Conservation (phyloP, 345 rosid species). For the Eucalyptus paniculata region DNA sequence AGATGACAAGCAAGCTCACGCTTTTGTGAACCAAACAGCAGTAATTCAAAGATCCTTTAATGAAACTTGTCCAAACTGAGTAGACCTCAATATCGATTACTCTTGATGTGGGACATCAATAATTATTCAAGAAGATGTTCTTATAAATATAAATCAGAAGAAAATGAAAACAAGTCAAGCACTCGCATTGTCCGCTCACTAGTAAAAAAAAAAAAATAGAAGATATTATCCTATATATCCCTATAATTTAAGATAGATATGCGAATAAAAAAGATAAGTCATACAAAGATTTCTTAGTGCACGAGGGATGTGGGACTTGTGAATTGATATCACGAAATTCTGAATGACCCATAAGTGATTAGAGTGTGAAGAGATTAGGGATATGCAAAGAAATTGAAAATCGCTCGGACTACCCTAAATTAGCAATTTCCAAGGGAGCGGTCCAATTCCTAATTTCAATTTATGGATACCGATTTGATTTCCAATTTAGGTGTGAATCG, state of each 20-base stretch:
- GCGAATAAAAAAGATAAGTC: background rate
- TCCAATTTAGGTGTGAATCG: fast-evolving
- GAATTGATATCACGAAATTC: no score
- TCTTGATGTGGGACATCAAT: background rate
- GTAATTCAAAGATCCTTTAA: background rate
- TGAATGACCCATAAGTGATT: no score
- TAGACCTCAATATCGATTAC: background rate
- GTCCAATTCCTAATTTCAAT: fast-evolving
- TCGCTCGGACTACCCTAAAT: fast-evolving
- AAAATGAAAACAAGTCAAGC: background rate
- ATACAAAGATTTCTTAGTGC: background rate
- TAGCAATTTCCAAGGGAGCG: no score
- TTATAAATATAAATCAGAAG: background rate
- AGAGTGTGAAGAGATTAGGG: no score
- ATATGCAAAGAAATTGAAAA: no score
- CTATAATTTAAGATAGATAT: background rate
- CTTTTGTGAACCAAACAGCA: background rate
- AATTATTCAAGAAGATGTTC: background rate
- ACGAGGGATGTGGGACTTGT: background rate
- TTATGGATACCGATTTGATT: no score
- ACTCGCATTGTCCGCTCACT: background rate
- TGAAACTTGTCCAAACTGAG: background rate
- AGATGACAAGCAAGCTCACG: background rate
- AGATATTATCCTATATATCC: background rate
- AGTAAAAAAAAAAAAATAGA: background rate